Conservation (phyloP, 2,329 filamentous ascomycete species). For the Taxawa tesnikishii region DNA sequence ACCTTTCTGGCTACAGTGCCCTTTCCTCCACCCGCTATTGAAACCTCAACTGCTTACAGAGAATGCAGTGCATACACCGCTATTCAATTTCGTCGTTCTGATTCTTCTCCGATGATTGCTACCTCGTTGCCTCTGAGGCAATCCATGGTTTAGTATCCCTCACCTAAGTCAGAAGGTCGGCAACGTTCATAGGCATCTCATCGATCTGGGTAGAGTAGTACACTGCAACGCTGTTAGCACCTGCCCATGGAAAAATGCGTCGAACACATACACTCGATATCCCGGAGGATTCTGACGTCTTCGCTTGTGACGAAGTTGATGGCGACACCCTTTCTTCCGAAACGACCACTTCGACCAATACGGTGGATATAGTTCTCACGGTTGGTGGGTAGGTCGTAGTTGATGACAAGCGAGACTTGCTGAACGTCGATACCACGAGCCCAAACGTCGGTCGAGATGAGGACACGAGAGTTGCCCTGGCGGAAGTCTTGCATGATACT, state of each 20-base stretch:
- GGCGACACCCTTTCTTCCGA: slow-evolving; percentile 94
- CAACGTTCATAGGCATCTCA: slow-evolving; percentile 90
- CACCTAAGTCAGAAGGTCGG: slow-evolving; percentile 22
- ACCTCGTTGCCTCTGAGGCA: background rate
- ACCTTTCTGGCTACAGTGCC: slow-evolving; percentile 9
- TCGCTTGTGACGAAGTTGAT: slow-evolving; percentile 99
- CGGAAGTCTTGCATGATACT: slow-evolving; percentile 99
- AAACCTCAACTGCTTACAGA: background rate
- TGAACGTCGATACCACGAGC: slow-evolving; percentile 97
- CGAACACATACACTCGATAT: slow-evolving; percentile 83
- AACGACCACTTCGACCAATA: slow-evolving; percentile 88
- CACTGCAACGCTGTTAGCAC: slow-evolving; percentile 42
- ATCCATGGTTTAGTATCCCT: background rate
- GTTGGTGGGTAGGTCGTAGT: slow-evolving; percentile 96
- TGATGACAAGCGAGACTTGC: slow-evolving; percentile 96
- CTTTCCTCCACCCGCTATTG: slow-evolving; percentile 4
- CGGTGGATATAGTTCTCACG: slow-evolving; percentile 99
- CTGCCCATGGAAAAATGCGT: too few relatives aligned
- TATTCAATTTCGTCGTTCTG: background rate
- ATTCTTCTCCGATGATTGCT: background rate
- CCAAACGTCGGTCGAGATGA: slow-evolving; percentile 97
- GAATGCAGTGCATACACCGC: background rate
- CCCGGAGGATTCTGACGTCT: slow-evolving; percentile 90
- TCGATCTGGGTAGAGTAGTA: slow-evolving; percentile 97
- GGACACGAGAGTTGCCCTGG: slow-evolving; percentile 86